Conservation (phyloP, 148 eudicot genomes). For the Chenopodium suecicum region DNA sequence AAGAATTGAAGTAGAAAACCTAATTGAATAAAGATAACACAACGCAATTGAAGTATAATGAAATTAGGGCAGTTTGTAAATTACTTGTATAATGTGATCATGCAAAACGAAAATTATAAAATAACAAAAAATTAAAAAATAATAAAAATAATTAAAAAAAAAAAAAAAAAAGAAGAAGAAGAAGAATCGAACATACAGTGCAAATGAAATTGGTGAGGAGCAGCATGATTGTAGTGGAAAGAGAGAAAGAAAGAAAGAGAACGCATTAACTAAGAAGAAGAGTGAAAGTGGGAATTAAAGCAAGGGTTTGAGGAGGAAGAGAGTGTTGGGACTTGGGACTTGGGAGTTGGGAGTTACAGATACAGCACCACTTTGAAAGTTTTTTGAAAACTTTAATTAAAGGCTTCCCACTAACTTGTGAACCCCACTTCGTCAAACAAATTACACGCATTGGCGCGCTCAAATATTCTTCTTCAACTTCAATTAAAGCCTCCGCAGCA, state of each 20-base stretch:
- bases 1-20: too few species aligned
- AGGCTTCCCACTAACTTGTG: neutral
- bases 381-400: too few species aligned
- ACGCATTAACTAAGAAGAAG: neutral
- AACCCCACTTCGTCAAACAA: neutral
- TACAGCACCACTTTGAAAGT: too few species aligned
- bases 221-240: neutral
- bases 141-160: too few species aligned
- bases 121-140: neutral
- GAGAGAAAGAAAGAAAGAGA: slow-evolving; percentile 4
- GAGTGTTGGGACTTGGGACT: too few species aligned
- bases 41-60: too few species aligned
- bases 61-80: too few species aligned
- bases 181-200: slow-evolving; percentile 55
- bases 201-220: slow-evolving; percentile 35
- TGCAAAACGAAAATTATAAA: neutral
- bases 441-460: too few species aligned
- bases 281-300: too few species aligned
- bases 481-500: too few species aligned
- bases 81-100: neutral
- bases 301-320: neutral
- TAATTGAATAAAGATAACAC: too few species aligned
- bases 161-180: neutral
- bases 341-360: too few species aligned
- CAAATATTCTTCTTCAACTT: neutral